A percentile compares a stretch with the other conserved stretches of the same genome.
Conservation (phyloP, 306 rosid genomes). For the Vigna unguiculata region DNA sequence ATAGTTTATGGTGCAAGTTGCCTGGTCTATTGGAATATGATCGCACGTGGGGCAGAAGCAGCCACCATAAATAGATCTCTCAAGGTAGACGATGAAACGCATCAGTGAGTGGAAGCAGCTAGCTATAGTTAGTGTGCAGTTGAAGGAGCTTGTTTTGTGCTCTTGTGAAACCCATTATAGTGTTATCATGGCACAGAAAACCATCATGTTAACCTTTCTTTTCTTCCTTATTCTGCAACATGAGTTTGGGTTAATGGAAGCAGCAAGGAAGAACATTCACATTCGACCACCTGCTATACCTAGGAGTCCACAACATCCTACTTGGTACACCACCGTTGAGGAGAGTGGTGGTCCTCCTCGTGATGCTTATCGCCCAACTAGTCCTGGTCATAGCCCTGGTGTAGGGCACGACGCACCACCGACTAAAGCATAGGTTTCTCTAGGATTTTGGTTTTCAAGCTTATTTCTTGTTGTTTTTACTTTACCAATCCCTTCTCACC, state of each 20-base stretch:
- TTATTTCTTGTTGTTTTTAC: not conserved
- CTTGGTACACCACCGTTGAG: slow-evolving; percentile 50
- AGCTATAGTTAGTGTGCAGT: no score
- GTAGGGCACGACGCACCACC: slow-evolving; percentile 56
- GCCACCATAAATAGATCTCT: slow-evolving; percentile 62
- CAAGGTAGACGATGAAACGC: not conserved
- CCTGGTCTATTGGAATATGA: slow-evolving; percentile 30
- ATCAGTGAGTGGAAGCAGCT: not conserved
- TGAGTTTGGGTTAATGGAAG: slow-evolving; percentile 39
- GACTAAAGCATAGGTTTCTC: not conserved
- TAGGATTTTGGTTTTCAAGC: not conserved
- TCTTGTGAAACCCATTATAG: not conserved
- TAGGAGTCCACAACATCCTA: slow-evolving; percentile 50
- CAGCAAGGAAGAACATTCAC: slow-evolving; percentile 50
- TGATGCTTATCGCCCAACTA: slow-evolving; percentile 66
- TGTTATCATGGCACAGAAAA: slow-evolving; percentile 46
- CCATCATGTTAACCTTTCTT: slow-evolving; percentile 35
- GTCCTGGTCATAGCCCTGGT: slow-evolving; percentile 71
- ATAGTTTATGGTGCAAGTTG: slow-evolving; percentile 50
- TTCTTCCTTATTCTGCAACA: slow-evolving; percentile 47
- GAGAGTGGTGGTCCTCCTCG: slow-evolving; percentile 20
- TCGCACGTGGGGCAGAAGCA: slow-evolving; percentile 52
- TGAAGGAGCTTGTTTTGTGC: not conserved
- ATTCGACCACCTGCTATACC: slow-evolving; percentile 44
- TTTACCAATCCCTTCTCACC: not conserved